Base-by-base conservation (phyloP, 202 grass and related monocot species). In the Setaria italica region DNA sequence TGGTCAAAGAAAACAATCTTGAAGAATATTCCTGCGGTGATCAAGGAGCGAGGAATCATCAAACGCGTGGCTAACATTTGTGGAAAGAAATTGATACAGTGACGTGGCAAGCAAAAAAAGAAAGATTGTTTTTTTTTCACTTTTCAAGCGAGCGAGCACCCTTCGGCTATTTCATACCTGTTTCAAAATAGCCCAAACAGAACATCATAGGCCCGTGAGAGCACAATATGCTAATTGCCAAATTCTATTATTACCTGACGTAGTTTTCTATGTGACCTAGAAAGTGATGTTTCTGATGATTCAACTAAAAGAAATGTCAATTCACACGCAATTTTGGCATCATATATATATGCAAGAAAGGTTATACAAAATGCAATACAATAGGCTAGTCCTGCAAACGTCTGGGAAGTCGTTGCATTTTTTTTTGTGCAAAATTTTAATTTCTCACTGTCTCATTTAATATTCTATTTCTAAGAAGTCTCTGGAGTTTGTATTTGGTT, bases 31-130 rank as follows among this genome's bases (percentile, higher is more conserved):
- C 65, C 33, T 51, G 34, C 21, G 9, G 33, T 67, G 55, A 63
- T 34, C 84, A 34, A 67, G 43, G 85, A 25, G 77, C 76, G 55
- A 41, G n/a, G 47, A 49, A 65, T 59, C 74, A 67, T 74, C 69
- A 25, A 2, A 69, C 42, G 62, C 41, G 25, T 54, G 73, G 43
- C 33, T 34, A 19, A 9, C 47, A 32, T 70, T 43, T 62, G 39
- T 58, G 25, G 80, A 15, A 15, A 48, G 20, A 43, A 62, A 42
- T 54, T 82, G 78, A 71, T 46, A 72, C 15, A 14, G 19, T 78
- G 79, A 67, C 41, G 32, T 73, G 45, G 64, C 6, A 29, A 33
- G 19, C 42, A 41, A 69, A 68, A 68, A 16, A 37, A 65, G 13
- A 21, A 51, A 0, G 35, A 50, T 15, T 15, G 2, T 51, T 17